phyloP scores from a whole-genome alignment of 2,329 filamentous ascomycete species.

The Colletotrichum simmondsii region DNA sequence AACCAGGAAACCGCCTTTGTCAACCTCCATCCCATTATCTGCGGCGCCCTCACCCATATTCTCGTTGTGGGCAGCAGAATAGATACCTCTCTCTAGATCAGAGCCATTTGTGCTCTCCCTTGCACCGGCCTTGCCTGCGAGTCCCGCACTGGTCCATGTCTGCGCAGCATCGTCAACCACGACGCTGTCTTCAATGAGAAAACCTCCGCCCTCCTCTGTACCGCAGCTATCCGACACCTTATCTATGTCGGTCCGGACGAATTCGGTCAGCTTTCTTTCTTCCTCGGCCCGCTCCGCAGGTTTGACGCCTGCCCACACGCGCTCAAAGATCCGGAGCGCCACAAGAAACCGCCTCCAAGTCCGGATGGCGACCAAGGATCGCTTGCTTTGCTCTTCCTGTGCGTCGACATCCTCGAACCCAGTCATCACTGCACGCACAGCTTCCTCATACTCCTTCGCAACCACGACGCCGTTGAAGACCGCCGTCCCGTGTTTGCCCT shows the following conservation, averaged over 20 bases:
- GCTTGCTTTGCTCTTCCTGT: conserved; percentile 74
- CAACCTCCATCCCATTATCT: too few species aligned
- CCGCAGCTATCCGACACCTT: neutral
- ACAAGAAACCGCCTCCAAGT: conserved; percentile 78
- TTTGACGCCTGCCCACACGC: conserved; percentile 72
- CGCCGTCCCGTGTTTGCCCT: conserved; percentile 86
- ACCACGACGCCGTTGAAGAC: conserved; percentile 83
- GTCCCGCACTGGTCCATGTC: neutral
- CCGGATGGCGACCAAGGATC: conserved; percentile 77
- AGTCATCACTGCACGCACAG: conserved; percentile 74
- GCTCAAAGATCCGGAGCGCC: conserved; percentile 79
- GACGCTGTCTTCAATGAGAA: neutral
- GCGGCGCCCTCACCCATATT: neutral
- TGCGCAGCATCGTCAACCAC: neutral
- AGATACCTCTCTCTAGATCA: neutral
- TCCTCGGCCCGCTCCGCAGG: conserved; percentile 56
- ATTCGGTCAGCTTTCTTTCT: conserved; percentile 35
- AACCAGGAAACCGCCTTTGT: neutral
- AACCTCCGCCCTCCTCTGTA: conserved; percentile 2
- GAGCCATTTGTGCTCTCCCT: neutral
- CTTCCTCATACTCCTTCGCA: conserved; percentile 76
- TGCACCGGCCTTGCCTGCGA: neutral
- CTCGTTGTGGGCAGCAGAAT: neutral
- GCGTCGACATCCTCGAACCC: conserved; percentile 75
- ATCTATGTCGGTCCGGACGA: neutral